A percentile compares a stretch with the other conserved stretches of the same genome.
phyloP scores from a whole-genome alignment of 345 rosid species.

The Lagerstroemia speciosa region DNA sequence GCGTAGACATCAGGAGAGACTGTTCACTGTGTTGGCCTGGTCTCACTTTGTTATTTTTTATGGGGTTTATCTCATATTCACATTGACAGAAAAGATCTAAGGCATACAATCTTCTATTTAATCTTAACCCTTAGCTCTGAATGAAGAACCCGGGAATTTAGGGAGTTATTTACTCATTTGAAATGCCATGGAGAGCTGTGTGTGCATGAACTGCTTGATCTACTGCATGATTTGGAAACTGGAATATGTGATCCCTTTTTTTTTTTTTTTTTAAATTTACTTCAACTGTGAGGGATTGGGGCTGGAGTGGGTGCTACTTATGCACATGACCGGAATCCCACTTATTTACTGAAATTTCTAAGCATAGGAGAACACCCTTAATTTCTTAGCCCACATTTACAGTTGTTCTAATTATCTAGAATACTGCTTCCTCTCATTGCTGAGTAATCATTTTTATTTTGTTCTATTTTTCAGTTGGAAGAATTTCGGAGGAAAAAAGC shows the following conservation, averaged over 20 bases:
- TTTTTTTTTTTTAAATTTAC: not conserved
- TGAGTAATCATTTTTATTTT: not conserved
- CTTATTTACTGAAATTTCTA: not conserved
- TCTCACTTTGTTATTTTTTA: not conserved
- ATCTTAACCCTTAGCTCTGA: not conserved
- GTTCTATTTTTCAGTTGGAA: conserved; percentile 54
- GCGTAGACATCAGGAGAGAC: no score
- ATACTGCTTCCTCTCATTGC: not conserved
- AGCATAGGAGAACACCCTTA: not conserved
- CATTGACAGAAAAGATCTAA: not conserved
- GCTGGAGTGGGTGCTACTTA: not conserved
- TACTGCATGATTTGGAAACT: not conserved
- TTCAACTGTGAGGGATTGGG: no score
- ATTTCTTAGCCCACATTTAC: not conserved
- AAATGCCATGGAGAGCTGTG: not conserved
- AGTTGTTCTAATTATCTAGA: not conserved
- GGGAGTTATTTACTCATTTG: not conserved
- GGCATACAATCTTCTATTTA: not conserved
- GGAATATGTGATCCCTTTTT: no score
- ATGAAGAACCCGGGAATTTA: not conserved
- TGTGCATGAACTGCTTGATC: not conserved
- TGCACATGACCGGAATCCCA: not conserved
- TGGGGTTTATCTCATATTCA: not conserved
- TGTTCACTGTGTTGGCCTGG: no score
- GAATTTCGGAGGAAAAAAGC: conserved; percentile 96